Percentiles rank a stretch among this genome's conserved stretches.
These are phyloP conservation scores for Backusella australiensis DNA, from an alignment of 192 early-diverging fungal species.

Conservation along the genomic window DNA sequence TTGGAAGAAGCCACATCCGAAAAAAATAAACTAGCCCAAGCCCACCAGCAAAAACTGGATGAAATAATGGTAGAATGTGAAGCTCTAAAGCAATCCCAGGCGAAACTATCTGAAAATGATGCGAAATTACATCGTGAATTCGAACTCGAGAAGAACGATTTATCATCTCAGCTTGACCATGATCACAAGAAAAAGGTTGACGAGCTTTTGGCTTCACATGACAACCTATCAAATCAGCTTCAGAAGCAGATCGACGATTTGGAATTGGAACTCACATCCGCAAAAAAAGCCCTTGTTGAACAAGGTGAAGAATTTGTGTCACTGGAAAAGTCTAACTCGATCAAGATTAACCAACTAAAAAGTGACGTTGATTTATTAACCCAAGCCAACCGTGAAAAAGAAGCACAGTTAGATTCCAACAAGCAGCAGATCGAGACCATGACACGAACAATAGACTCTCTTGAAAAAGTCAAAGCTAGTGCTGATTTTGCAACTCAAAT, in stretches of 20 bases:
- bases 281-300: background rate
- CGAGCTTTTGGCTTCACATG: background rate
- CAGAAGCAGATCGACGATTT: conserved; percentile 1
- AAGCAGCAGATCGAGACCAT: background rate
- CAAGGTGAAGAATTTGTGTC: background rate
- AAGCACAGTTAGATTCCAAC: background rate
- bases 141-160: background rate
- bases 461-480: conserved; percentile 5
- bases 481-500: conserved; percentile 1
- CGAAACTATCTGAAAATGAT: background rate
- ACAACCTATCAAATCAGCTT: background rate
- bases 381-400: background rate
- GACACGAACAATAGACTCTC: background rate
- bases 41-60: background rate
- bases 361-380: background rate
- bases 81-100: background rate
- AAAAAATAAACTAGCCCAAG: background rate
- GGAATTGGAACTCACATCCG: background rate
- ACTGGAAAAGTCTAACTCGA: background rate
- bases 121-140: background rate
- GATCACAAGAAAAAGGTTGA: background rate
- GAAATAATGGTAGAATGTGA: background rate
- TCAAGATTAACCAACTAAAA: background rate
- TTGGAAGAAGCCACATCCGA: background rate
- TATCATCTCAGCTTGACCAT: background rate